A percentile compares a stretch with the other conserved stretches of the same genome.
phyloP scores from a whole-genome alignment of 176 grass and related monocot genomes.

The Paspalum notatum region DNA sequence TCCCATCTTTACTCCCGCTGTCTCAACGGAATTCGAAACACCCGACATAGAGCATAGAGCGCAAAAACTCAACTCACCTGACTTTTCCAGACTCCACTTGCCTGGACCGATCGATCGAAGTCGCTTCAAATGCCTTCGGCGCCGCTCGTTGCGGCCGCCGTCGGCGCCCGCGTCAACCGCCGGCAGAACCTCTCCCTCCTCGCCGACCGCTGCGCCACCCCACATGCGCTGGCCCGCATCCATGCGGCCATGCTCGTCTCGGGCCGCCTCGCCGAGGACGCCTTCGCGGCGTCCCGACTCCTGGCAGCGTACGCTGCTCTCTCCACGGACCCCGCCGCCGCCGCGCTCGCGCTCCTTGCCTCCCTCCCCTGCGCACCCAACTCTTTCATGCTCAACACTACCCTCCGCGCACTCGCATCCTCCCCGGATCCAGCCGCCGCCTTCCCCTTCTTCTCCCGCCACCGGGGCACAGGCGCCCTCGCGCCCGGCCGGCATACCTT shows the following conservation, averaged over 20 bases:
- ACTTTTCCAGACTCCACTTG: neutral
- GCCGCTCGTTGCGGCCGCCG: neutral
- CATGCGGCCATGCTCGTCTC: slow-evolving; percentile 60
- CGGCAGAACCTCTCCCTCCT: slow-evolving; percentile 48
- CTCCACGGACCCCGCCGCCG: slow-evolving; percentile 33
- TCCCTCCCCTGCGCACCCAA: slow-evolving; percentile 40
- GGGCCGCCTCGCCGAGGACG: slow-evolving; percentile 45
- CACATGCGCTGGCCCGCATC: slow-evolving; percentile 27
- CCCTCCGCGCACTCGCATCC: slow-evolving; percentile 43
- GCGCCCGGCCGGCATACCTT: slow-evolving; percentile 49
- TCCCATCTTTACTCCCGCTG: too few species aligned
- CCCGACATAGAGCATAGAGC: too few species aligned
- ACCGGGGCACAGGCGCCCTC: neutral
- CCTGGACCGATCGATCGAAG: neutral
- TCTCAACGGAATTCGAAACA: too few species aligned
- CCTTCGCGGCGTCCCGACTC: slow-evolving; percentile 54
- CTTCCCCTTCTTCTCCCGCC: slow-evolving; percentile 30
- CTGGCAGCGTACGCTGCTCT: slow-evolving; percentile 38
- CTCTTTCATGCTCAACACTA: slow-evolving; percentile 56
- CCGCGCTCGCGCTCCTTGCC: slow-evolving; percentile 31
- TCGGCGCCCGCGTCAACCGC: neutral
- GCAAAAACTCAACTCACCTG: too few species aligned
- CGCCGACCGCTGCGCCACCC: slow-evolving; percentile 39
- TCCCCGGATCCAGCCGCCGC: slow-evolving; percentile 37
- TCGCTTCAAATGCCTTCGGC: neutral